Conservation (phyloP, 768 basidiomycete species). For the Trametes meyenii region DNA sequence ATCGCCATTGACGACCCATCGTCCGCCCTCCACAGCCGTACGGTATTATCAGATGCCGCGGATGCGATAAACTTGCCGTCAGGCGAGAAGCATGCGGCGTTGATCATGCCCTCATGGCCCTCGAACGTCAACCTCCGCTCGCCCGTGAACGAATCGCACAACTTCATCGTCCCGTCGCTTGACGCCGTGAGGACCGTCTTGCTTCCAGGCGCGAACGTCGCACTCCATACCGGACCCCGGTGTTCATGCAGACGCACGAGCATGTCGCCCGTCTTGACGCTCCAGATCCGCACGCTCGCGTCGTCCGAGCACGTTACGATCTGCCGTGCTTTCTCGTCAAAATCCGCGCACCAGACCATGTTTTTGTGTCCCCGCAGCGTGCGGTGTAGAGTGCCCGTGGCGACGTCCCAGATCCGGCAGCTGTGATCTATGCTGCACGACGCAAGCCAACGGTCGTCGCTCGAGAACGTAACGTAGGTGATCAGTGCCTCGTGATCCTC, state of each 20-base stretch:
- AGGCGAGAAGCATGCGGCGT: slow-evolving; percentile 32
- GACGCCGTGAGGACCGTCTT: slow-evolving; percentile 19
- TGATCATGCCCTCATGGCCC: slow-evolving; percentile 9
- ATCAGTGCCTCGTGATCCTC: slow-evolving; percentile 13
- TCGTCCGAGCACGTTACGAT: slow-evolving; percentile 21
- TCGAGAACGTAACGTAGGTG: slow-evolving; percentile 17
- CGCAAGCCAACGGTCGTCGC: slow-evolving; percentile 13
- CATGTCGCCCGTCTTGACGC: slow-evolving; percentile 11
- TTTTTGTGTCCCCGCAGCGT: slow-evolving; percentile 19
- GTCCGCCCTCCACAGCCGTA: slow-evolving; percentile 32
- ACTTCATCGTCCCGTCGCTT: slow-evolving; percentile 14
- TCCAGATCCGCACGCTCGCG: slow-evolving; percentile 20
- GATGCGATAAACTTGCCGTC: slow-evolving; percentile 35
- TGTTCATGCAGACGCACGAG: slow-evolving; percentile 7
- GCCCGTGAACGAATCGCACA: slow-evolving; percentile 22
- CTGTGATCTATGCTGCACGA: slow-evolving; percentile 5
- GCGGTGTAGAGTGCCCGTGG: slow-evolving; percentile 35
- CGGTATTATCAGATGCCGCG: slow-evolving; percentile 31
- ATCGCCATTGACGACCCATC: not conserved
- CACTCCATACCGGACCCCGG: slow-evolving; percentile 8
- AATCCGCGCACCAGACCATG: slow-evolving; percentile 36
- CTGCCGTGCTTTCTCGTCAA: slow-evolving; percentile 12
- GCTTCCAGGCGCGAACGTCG: slow-evolving; percentile 17
- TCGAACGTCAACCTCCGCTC: not conserved
- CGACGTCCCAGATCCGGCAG: slow-evolving; percentile 40